A percentile compares a stretch with the other conserved stretches of the same genome.
Conservation (phyloP, 768 basidiomycete genomes). For the Boletus insuetus region DNA sequence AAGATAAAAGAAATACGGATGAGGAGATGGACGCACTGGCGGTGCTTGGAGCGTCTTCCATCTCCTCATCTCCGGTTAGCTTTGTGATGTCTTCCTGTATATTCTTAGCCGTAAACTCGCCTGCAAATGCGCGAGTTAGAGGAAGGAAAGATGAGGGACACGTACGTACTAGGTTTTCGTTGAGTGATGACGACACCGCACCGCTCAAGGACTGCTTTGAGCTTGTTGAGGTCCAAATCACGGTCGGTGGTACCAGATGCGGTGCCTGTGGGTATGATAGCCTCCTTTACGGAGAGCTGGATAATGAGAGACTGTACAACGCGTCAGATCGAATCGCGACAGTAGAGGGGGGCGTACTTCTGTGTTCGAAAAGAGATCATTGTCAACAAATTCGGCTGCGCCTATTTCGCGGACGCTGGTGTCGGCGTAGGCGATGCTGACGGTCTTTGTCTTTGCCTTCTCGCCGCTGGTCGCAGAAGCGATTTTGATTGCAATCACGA, state of each 20-base stretch:
- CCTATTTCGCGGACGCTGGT: constrained; percentile 83
- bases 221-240: constrained; percentile 85
- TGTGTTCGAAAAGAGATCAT: constrained; percentile 92
- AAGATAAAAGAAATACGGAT: not conserved
- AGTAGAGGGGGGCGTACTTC: constrained; percentile 55
- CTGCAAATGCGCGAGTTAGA: constrained; percentile 37
- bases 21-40: constrained; percentile 7
- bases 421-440: constrained; percentile 92
- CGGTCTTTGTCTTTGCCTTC: constrained; percentile 62
- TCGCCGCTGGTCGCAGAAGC: constrained; percentile 49
- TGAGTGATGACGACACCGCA: constrained; percentile 91
- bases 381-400: constrained; percentile 89
- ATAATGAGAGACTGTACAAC: constrained; percentile 79
- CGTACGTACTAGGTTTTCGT: constrained; percentile 71
- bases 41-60: constrained; percentile 15
- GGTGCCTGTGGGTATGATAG: constrained; percentile 77
- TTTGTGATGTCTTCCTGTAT: constrained; percentile 72
- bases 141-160: not conserved
- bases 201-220: constrained; percentile 82
- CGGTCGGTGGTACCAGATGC: constrained; percentile 68
- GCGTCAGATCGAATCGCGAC: not conserved
- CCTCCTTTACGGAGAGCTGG: constrained; percentile 97
- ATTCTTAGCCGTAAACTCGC: constrained; percentile 80
- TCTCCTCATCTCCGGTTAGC: constrained; percentile 33
- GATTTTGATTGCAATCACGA: constrained; percentile 87